Percentiles rank a stretch among this genome's conserved stretches.
These are phyloP conservation scores for Tetrapyrgos nigripes DNA, from an alignment of 1,284 basidiomycete species.

Conservation along the genomic window DNA sequence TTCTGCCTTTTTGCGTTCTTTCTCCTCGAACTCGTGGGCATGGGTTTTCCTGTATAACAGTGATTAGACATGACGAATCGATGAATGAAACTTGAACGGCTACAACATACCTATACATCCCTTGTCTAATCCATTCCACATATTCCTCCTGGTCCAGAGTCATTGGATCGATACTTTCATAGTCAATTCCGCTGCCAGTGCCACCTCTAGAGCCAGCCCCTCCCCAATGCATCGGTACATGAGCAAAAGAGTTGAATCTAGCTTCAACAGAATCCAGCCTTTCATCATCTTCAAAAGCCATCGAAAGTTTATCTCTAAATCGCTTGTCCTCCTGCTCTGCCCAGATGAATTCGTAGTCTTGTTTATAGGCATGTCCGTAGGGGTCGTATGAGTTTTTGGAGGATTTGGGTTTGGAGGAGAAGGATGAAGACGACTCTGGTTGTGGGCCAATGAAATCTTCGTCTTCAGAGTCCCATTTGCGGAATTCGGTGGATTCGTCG, in stretches of 20 bases:
- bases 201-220: not conserved
- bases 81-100: not conserved
- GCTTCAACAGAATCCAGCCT: conserved; percentile 67
- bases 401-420: conserved; percentile 21
- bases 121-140: conserved; percentile 77
- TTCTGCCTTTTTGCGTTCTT: conserved; percentile 58
- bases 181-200: conserved; percentile 22
- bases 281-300: conserved; percentile 73
- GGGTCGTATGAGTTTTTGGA: conserved; percentile 2
- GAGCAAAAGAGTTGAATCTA: conserved; percentile 67
- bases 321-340: conserved; percentile 64
- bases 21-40: conserved; percentile 68
- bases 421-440: conserved; percentile 17
- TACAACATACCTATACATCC: conserved; percentile 75
- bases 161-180: conserved; percentile 54
- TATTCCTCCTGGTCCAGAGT: conserved; percentile 87
- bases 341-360: conserved; percentile 55
- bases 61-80: not conserved
- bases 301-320: conserved; percentile 75
- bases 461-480: conserved; percentile 43
- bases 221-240: conserved; percentile 68
- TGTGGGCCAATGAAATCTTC: conserved; percentile 33
- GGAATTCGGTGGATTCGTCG: conserved; percentile 15
- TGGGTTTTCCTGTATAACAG: conserved; percentile 61
- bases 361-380: conserved; percentile 34